Evolutionary conservation across 2,329 filamentous ascomycete genomes (phyloP), one percentile per base, ranked within the genome.

Genomic region (Apiospora koreana): DNA sequence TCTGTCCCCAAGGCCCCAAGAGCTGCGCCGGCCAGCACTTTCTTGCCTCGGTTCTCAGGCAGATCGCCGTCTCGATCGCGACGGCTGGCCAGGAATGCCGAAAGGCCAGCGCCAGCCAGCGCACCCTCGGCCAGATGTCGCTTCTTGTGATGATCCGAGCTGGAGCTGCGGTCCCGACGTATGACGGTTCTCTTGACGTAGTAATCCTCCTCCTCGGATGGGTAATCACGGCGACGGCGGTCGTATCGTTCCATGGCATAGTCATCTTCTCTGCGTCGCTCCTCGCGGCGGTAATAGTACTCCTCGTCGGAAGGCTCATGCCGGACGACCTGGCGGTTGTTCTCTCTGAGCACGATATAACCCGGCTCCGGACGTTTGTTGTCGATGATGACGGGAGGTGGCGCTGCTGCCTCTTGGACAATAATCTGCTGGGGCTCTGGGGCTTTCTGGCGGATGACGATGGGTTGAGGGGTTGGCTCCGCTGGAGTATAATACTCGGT

Each of bases 91-190:
- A 90, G 79, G 2, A 91, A 79, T n/a, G 89, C 89, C 14, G 87
- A 86, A 9, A 89, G 79, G 66, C 89, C 89, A 23, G 89, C 89
- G 21, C 89, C 89, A 38, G 89, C 89, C 21, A 91, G 82, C 12
- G 89, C 89, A n/a, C 89, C 89, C 75, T 90, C 89, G 28, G 89
- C 89, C 6, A 92, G 78, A 74, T 90, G 87, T 54, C 87, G 86
- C 77, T 85, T 89, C 74, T 87, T 87, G 73, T 88, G 85, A 67
- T 84, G 81, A 50, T 83, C 83, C 5, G 83, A 80, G 73, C 85
- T 86, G 16, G 81, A 80, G 72, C 87, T 88, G 58, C 85, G 83
- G 23, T 87, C 86, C 25, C 85, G 84, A 23, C 83, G 85, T 43
- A 87, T 80, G 54, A 87, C 77, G 65, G 80, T 82, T 74, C 80